These are phyloP conservation scores for Xylariomycetidae sp. DNA, from an alignment of 2,329 filamentous ascomycete species.

Conservation along the genomic window DNA sequence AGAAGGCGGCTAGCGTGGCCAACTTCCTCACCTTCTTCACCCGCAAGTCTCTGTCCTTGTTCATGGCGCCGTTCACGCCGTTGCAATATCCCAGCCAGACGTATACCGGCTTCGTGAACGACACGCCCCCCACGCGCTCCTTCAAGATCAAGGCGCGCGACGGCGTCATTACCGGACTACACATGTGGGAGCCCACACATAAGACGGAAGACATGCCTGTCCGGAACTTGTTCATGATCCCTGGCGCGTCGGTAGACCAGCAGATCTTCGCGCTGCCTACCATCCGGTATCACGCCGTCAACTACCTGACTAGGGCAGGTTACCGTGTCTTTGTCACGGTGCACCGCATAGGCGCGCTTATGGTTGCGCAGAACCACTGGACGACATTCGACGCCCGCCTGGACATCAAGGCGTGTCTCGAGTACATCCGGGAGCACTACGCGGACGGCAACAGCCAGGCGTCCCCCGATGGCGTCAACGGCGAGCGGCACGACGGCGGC, in stretches of 20 bases:
- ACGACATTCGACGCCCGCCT: slow-evolving; percentile 58
- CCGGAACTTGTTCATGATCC: slow-evolving; percentile 55
- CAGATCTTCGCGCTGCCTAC: slow-evolving; percentile 60
- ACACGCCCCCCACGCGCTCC: slow-evolving; percentile 38
- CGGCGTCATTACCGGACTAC: slow-evolving; percentile 46
- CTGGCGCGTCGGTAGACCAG: slow-evolving; percentile 59
- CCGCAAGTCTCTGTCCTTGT: slow-evolving; percentile 45
- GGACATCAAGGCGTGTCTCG: slow-evolving; percentile 52
- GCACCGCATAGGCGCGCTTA: slow-evolving; percentile 52
- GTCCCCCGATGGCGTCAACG: slow-evolving; percentile 1
- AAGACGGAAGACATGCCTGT: slow-evolving; percentile 30
- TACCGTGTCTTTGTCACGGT: slow-evolving; percentile 57
- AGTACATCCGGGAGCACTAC: slow-evolving; percentile 43
- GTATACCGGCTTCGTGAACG: slow-evolving; percentile 49
- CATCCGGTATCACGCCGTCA: slow-evolving; percentile 58
- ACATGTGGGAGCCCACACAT: slow-evolving; percentile 55
- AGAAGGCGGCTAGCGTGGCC: slow-evolving; percentile 39
- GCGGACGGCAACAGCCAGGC: slow-evolving; percentile 18
- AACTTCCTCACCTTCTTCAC: slow-evolving; percentile 54
- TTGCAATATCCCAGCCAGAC: slow-evolving; percentile 50
- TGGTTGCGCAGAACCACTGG: slow-evolving; percentile 45
- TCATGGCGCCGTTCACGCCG: slow-evolving; percentile 49
- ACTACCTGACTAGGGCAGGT: slow-evolving; percentile 57
- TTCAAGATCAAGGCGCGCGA: slow-evolving; percentile 48
- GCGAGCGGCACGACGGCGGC: background rate